Conservation (phyloP, 75 land plant genomes). For the Chamaecyparis obtusa region DNA sequence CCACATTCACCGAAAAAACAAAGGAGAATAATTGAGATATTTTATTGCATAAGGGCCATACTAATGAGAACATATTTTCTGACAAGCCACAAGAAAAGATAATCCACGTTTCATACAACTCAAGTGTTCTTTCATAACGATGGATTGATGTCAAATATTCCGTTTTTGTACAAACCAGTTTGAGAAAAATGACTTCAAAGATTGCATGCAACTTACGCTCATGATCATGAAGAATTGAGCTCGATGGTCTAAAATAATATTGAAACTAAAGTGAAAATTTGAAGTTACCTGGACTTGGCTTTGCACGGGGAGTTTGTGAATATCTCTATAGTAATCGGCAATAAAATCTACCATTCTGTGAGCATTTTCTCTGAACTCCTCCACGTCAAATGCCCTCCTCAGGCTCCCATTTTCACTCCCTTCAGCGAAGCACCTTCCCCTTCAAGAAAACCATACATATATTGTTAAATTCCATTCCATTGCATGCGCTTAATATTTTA, state of each 20-base stretch:
- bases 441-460: neutral
- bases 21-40: too few species aligned
- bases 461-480: neutral
- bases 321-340: constrained; percentile 77
- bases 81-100: too few species aligned
- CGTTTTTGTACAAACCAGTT: too few species aligned
- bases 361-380: constrained; percentile 68
- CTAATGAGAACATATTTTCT: too few species aligned
- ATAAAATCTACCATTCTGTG: constrained; percentile 85
- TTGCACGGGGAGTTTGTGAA: constrained; percentile 72
- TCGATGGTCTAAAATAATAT: neutral
- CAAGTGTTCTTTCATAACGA: too few species aligned
- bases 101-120: too few species aligned
- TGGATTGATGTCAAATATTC: too few species aligned
- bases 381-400: constrained; percentile 66
- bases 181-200: neutral
- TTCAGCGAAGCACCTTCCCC: neutral
- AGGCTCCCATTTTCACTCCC: neutral
- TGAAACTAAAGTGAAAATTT: neutral
- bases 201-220: neutral
- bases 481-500: neutral
- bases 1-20: too few species aligned
- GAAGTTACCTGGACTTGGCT: constrained; percentile 70
- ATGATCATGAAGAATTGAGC: neutral
- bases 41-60: too few species aligned